Conservation (phyloP, 257 asterid genomes). For the Ocimum tenuiflorum region DNA sequence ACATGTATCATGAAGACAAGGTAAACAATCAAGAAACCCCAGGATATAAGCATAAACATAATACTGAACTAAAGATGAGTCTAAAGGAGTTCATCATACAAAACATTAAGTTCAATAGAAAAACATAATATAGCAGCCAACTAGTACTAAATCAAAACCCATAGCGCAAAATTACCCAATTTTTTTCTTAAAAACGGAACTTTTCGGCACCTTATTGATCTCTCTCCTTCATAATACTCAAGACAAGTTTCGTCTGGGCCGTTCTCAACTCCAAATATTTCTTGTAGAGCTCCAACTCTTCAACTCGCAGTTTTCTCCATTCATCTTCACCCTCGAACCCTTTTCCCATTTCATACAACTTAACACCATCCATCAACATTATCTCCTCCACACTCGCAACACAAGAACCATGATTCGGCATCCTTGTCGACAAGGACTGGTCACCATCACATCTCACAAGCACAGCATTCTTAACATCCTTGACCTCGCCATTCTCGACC, state of each 20-base stretch:
- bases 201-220: slow-evolving; percentile 4
- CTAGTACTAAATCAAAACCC: slow-evolving; percentile 6
- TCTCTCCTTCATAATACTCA: slow-evolving; percentile 20
- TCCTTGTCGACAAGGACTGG: background rate
- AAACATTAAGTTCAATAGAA: background rate
- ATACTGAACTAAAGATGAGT: background rate
- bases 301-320: slow-evolving; percentile 29
- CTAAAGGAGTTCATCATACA: slow-evolving; percentile 1
- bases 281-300: slow-evolving; percentile 23
- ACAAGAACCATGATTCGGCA: background rate
- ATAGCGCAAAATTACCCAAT: background rate
- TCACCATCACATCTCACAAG: slow-evolving; percentile 5
- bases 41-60: slow-evolving; percentile 7
- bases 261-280: slow-evolving; percentile 28
- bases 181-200: background rate
- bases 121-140: background rate
- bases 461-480: slow-evolving; percentile 13
- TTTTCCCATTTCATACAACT: slow-evolving; percentile 25
- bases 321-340: slow-evolving; percentile 28
- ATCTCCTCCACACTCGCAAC: slow-evolving; percentile 28
- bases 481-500: slow-evolving; percentile 13
- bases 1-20: too few relatives aligned
- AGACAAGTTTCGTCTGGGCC: slow-evolving; percentile 31
- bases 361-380: slow-evolving; percentile 27
- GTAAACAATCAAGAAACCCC: too few relatives aligned